Evolutionary conservation across 2,329 filamentous ascomycete genomes (phyloP).

Genomic region (Aspergillus pseudoglaucus): DNA sequence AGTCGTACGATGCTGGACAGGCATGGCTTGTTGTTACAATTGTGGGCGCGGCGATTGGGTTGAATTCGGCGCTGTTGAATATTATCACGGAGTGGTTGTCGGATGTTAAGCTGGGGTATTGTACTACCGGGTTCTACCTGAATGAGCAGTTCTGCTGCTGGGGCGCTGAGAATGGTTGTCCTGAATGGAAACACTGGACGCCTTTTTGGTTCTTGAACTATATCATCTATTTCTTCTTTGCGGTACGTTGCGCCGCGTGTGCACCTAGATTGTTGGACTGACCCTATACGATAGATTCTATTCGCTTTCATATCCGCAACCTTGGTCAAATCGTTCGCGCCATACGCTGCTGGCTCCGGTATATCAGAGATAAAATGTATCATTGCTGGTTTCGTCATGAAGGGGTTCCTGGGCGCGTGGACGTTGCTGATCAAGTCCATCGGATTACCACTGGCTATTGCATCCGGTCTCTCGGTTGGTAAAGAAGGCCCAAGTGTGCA

Average conservation of each 20-base stretch:
- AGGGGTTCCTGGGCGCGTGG: conserved; percentile 87
- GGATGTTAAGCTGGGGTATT: conserved; percentile 94
- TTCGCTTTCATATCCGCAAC: conserved; percentile 78
- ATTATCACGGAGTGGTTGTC: conserved; percentile 96
- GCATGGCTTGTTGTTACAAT: conserved; percentile 97
- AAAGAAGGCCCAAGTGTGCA: conserved; percentile 99
- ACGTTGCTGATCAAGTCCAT: conserved; percentile 93
- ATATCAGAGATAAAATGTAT: conserved; percentile 99
- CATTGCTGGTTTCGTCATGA: conserved; percentile 98
- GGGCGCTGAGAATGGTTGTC: conserved; percentile 86
- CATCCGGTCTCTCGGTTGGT: conserved; percentile 86
- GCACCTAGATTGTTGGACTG: conserved; percentile 1
- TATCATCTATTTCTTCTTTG: conserved; percentile 78
- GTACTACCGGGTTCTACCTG: conserved; percentile 89
- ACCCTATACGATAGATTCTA: conserved; percentile 46
- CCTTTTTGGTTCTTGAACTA: conserved; percentile 74
- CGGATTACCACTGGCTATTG: conserved; percentile 83
- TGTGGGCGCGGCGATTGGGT: conserved; percentile 80
- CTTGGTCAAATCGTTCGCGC: conserved; percentile 84
- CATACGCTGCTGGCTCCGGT: conserved; percentile 91
- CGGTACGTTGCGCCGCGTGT: conserved; percentile 45
- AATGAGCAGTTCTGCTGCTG: conserved; percentile 98
- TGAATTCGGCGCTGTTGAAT: conserved; percentile 89
- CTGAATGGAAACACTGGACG: conserved; percentile 86
- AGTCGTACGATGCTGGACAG: conserved; percentile 92